Conservation (phyloP, 2,329 filamentous ascomycete genomes). For the Pseudogymnoascus sp. region DNA sequence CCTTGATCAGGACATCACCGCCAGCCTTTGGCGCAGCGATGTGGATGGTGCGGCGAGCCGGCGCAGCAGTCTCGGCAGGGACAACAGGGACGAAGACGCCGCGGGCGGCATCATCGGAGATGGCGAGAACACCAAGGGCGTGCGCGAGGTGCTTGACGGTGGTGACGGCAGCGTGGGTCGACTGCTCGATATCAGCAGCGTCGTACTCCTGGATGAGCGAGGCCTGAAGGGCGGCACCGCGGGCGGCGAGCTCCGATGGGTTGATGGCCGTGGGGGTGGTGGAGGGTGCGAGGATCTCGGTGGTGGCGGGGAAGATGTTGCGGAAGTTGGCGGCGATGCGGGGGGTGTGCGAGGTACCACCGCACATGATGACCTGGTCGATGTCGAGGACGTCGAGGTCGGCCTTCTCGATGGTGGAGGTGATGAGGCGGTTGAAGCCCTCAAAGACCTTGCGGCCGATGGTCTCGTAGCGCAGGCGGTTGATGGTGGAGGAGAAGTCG, state of each 20-base stretch:
- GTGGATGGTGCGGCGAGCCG: conserved; percentile 76
- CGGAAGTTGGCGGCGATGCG: conserved; percentile 78
- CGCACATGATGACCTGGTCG: conserved; percentile 88
- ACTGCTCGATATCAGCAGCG: conserved; percentile 86
- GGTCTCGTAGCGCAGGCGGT: conserved; percentile 87
- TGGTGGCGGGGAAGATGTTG: conserved; percentile 72
- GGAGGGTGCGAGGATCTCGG: conserved; percentile 72
- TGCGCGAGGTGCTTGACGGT: conserved; percentile 84
- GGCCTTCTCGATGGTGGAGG: conserved; percentile 83
- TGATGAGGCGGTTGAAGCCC: conserved; percentile 78
- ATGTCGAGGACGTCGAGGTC: conserved; percentile 86
- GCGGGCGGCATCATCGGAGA: conserved; percentile 47
- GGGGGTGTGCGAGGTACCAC: conserved; percentile 87
- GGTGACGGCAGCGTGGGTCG: conserved; percentile 88
- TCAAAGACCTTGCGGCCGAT: conserved; percentile 79
- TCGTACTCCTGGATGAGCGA: conserved; percentile 94
- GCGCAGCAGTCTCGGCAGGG: conserved; percentile 78
- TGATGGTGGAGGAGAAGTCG: conserved; percentile 87
- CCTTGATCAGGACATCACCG: conserved; percentile 79
- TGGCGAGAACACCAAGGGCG: conserved; percentile 76
- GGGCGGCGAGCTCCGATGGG: conserved; percentile 80
- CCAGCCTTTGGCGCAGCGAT: conserved; percentile 69
- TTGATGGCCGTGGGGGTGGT: conserved; percentile 75
- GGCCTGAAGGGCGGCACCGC: conserved; percentile 92
- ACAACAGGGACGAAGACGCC: conserved; percentile 76